Conservation (phyloP, 23 red algal species). For the Gracilaria vermiculophylla region DNA sequence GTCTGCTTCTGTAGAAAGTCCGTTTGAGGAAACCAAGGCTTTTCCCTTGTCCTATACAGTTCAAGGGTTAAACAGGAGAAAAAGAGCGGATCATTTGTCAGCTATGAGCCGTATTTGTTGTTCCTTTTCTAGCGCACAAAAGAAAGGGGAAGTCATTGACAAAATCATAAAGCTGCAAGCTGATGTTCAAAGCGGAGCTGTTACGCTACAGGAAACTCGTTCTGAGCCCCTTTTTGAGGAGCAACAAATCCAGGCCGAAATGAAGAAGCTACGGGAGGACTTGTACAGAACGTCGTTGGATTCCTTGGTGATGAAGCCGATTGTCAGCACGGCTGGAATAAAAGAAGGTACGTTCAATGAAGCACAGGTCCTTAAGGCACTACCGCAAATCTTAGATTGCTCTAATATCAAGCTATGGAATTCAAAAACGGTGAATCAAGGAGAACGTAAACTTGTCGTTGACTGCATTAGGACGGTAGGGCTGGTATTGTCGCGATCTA, state of each 20-base stretch:
- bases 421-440: background rate
- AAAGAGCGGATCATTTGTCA: background rate
- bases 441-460: background rate
- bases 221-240: background rate
- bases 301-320: conserved; percentile 1
- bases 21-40: background rate
- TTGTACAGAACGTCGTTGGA: background rate
- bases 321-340: conserved; percentile 5
- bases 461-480: background rate
- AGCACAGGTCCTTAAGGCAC: background rate
- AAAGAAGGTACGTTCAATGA: conserved; percentile 30
- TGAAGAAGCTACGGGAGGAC: background rate
- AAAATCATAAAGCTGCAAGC: conserved; percentile 6
- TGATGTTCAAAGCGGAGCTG: background rate
- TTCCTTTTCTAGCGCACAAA: background rate
- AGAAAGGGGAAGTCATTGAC: conserved; percentile 4
- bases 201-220: background rate
- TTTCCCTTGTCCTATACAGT: background rate
- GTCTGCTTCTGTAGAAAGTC: background rate
- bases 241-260: background rate
- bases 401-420: background rate
- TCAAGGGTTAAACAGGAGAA: background rate
- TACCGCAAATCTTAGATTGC: background rate
- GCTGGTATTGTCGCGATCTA: background rate
- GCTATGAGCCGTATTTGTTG: background rate